Evolutionary conservation across 2,329 filamentous ascomycete genomes (phyloP), one percentile per base, ranked within the genome.

Genomic region (Septoria petroselini): DNA sequence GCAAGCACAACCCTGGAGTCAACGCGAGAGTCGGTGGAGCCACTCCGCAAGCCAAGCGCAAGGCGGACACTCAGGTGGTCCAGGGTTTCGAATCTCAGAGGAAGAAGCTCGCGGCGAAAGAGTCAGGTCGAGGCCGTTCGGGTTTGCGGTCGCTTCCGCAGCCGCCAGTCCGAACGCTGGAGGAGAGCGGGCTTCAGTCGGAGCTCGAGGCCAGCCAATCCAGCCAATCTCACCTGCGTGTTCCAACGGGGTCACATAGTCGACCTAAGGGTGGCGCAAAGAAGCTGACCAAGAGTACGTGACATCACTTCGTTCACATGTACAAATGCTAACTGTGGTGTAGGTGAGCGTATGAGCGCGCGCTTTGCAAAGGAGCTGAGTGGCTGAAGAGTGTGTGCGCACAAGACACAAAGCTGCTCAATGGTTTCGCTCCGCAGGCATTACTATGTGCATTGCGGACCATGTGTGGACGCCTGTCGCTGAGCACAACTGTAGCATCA

Each of bases 321-420:
- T 12, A n/a, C 18, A 11, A 18, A 11, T 42, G 41, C 41, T 55
- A 19, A 52, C 40, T 31, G 14, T 38, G 19, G 7, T 23, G 11
- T 42, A 61, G 59, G 41, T 25, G 50, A 59, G 33, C 43, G 59
- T 50, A 56, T 58, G 38, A 54, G 42, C 31, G 56, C 48, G 14
- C 57, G 60, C 21, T 65, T 65, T 43, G 34, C 50, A 7, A 59
- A 58, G 17, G 63, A 65, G 56, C 57, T 65, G 17, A 23, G 37
- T 7, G 15, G 21, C 31, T 14, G 12, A 31, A 3, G 8, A 19
- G 35, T n/a, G 4, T 15, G 27, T 8, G 9, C 15, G 14, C 8
- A 14, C 23, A 27, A 27, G 23, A 27, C 5, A 27, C 5, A 27
- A 5, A 5, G 9, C 9, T 27, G 23, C 23, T 9, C 23, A 9